Base-by-base conservation (phyloP, 192 early-diverging fungal species). In the Mortierella claussenii region DNA sequence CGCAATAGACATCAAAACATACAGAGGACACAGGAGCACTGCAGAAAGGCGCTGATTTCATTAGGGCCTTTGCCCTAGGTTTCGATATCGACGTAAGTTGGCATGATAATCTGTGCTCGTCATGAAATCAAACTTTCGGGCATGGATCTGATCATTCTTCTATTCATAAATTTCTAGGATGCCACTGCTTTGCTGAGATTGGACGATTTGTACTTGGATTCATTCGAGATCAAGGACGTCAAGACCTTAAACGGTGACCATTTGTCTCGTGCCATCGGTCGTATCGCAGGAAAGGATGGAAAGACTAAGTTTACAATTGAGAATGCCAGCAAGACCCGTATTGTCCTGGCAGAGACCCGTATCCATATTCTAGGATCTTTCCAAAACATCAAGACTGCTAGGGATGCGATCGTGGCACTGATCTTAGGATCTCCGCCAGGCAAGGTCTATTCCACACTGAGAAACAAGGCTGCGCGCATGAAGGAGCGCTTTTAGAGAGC, bases 271-370 rank as follows among this genome's bases (percentile, higher is more conserved):
- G 97, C 97, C 18, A 96, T 99, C 73, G 97, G 97, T 63, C 94
- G 97, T 69, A 95, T 99, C 84, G 96, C 96, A 23, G 97, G 97
- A 45, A 95, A 96, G 79, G 94, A 96, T 61, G 97, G 97, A 47
- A 96, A 97, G 75, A 97, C 96, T 9, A 96, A 96, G 73, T 97
- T 90, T 61, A 94, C 97, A 5, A 99, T 99, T 63, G 97, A 99
- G 78, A 99, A 99, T 76, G 90, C 95, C 10, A 94, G 92, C 47
- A 93, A 96, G 74, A 99, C 96, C 1, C 88, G 97, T 52, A 94
- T 99, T 59, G 96, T 97, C 20, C 84, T 99, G 68, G 97, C 97
- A 5, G 97, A 99, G 80, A 92, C 95, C 50, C 96, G 95, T 84
- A 95, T 99, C 60, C 96, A 97, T 69, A 93, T 99, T 49, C 84